Evolutionary conservation across 768 basidiomycete species (phyloP), one percentile per base, ranked within the genome.

Genomic region (Pleurotus sapidus): DNA sequence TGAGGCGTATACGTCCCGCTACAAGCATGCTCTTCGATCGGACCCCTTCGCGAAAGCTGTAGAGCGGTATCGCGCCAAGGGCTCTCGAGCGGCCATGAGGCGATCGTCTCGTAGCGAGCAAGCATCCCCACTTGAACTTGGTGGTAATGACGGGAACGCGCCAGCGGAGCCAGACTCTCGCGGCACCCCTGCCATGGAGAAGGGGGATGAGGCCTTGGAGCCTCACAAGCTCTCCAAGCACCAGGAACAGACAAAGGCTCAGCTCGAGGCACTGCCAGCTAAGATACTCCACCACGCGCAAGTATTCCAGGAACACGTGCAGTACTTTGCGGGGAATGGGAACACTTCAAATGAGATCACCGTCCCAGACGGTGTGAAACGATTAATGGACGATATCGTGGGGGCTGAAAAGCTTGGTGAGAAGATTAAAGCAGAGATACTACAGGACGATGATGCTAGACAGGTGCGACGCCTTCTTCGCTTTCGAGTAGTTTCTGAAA

Each of bases 1-100:
- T 17, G 89, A 91, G 61, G 84, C 82, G 2, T 87, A 83, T 59
- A 84, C 84, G 0, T 78, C 74, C 4, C 77, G 81, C n/a, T 91
- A 90, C 68, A 84, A 87, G 62, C 73, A 67, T 15, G 80, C 77
- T 0, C 68, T 89, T 20, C 77, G 77, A 42, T 74, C 79, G 0
- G 74, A 70, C 25, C 65, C 72, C 1, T 79, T 84, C 60, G 73
- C 74, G 27, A 71, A 67, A 11, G 78, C 77, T 2, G 74, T 83
- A n/a, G 75, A 71, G 57, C 71, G 68, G 49, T 84, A 83, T 64
- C 67, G 67, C 12, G 51, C 55, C 39, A 30, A 58, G 58, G 30
- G 51, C 27, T 6, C 56, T 39, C n/a, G 20, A 18, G 30, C 30
- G 30, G 30, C 8, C 30, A 34, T 9, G 30, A 9, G 8, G 30